phyloP scores from a whole-genome alignment of 2,329 filamentous ascomycete genomes.

The Aspergillus pseudonomiae region DNA sequence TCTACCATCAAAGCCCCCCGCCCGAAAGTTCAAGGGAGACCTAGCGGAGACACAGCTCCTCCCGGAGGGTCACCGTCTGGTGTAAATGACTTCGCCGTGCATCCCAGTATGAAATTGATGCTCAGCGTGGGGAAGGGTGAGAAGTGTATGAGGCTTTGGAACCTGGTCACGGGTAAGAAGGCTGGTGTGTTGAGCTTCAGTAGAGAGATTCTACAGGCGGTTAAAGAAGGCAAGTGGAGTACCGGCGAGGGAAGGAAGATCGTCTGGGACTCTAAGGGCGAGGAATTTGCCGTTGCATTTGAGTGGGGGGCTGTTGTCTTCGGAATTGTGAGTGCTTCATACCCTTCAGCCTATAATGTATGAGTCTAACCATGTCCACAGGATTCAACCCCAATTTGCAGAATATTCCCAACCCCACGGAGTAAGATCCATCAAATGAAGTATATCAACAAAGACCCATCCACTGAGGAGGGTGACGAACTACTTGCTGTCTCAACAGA shows the following conservation, averaged over 20 bases:
- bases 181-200: slow-evolving; percentile 88
- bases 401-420: slow-evolving; percentile 66
- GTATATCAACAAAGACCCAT: slow-evolving; percentile 60
- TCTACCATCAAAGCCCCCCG: slow-evolving; percentile 87
- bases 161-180: slow-evolving; percentile 93
- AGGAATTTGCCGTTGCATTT: slow-evolving; percentile 88
- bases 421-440: slow-evolving; percentile 83
- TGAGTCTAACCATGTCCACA: slow-evolving; percentile 27
- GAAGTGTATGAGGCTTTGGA: slow-evolving; percentile 91
- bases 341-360: neutral
- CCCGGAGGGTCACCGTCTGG: slow-evolving; percentile 81
- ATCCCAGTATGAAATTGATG: slow-evolving; percentile 96
- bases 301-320: slow-evolving; percentile 84
- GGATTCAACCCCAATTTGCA: slow-evolving; percentile 79
- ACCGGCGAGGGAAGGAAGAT: slow-evolving; percentile 83
- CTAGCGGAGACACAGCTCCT: slow-evolving; percentile 86
- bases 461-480: slow-evolving; percentile 53
- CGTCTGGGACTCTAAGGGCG: slow-evolving; percentile 73
- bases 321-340: slow-evolving; percentile 62
- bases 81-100: slow-evolving; percentile 91
- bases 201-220: slow-evolving; percentile 69
- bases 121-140: slow-evolving; percentile 89
- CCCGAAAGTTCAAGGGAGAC: slow-evolving; percentile 76
- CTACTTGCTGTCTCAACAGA: slow-evolving; percentile 82
- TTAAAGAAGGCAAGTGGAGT: slow-evolving; percentile 75